phyloP scores from a whole-genome alignment of 2,329 filamentous ascomycete species.

The Neonectria hederae region DNA sequence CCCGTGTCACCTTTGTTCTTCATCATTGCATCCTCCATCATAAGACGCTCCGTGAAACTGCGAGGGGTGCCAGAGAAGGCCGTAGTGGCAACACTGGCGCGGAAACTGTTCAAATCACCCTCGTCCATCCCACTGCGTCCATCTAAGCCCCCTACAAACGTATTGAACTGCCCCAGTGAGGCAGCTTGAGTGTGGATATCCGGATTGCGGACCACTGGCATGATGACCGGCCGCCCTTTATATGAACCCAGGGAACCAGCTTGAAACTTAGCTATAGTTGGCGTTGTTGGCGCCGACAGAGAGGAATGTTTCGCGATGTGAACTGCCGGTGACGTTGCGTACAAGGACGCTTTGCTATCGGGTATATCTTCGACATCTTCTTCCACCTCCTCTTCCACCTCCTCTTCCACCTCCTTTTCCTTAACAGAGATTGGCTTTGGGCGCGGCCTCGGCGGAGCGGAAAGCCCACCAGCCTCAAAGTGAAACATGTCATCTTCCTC shows the following conservation, averaged over 20 bases:
- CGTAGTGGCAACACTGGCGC: conserved; percentile 51
- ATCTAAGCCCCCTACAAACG: conserved; percentile 64
- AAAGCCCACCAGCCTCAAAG: conserved; percentile 53
- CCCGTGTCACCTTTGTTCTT: conserved; percentile 36
- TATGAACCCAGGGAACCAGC: conserved; percentile 62
- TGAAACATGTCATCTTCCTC: conserved; percentile 56
- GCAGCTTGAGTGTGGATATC: conserved; percentile 59
- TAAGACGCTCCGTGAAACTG: conserved; percentile 59
- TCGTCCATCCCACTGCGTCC: conserved; percentile 61
- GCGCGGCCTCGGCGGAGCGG: conserved; percentile 42
- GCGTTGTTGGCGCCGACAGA: conserved; percentile 43
- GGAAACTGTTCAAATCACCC: conserved; percentile 55
- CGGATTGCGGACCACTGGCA: conserved; percentile 61
- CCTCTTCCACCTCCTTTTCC: conserved; percentile 48
- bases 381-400: conserved; percentile 48
- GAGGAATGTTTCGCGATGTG: conserved; percentile 47
- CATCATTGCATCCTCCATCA: conserved; percentile 57
- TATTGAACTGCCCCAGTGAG: conserved; percentile 58
- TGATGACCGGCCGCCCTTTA: conserved; percentile 61
- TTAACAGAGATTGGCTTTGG: conserved; percentile 40
- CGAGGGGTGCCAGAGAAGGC: conserved; percentile 55
- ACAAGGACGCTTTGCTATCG: conserved; percentile 43
- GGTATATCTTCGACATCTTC: conserved; percentile 42
- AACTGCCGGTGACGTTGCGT: conserved; percentile 57
- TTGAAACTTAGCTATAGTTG: conserved; percentile 47